Base-by-base conservation (phyloP, 805 yeast species). In the Ogataea parapolymorpha region DNA sequence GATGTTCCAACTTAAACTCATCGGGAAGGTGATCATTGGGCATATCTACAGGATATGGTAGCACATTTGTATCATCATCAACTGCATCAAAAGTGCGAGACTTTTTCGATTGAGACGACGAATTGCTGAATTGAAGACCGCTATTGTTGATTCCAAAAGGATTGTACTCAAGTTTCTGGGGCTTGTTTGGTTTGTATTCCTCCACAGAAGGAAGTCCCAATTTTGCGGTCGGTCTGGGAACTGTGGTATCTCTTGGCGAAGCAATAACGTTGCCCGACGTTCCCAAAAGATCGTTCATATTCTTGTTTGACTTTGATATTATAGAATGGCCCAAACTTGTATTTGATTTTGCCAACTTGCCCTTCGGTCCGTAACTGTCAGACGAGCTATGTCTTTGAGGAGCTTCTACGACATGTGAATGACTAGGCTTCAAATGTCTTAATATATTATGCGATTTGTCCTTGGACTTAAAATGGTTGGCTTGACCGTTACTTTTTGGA, bases 1-100 rank as follows among this genome's bases (percentile, higher is more conserved):
- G 65, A 49, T 73, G 74, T 4, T 67, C 67, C 53, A 80, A 76
- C 39, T 75, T 68, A 49, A 79, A 69, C 10, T 73, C 77, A 0
- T 58, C 67, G 0, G 93, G 91, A 27, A 85, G 61, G 50, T 65
- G 71, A 24, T 74, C 77, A 58, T 85, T 85, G 2, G 95, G 95
- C 53, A 80, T 76, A 13, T 75, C 77, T 15, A 85, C 75, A 1
- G 93, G 93, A 46, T 78, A 70, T 2, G 82, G 77, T 45, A 85
- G 63, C 10, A 79, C 63, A 26, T 79, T 68, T 17, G 71, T 67
- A 36, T 74, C 75, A 34, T 63, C 69, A 28, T 55, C 62, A 6
- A 42, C 46, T 2, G 61, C 49, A 39, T 59, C 58, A 22, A 45
- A 52, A 26, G 33, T 44, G 37, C 38, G 41, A 35, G 44, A 34